Evolutionary conservation across 1,284 basidiomycete species (phyloP), one percentile per base, ranked within the genome.

Genomic region (Pseudozyma sp.): DNA sequence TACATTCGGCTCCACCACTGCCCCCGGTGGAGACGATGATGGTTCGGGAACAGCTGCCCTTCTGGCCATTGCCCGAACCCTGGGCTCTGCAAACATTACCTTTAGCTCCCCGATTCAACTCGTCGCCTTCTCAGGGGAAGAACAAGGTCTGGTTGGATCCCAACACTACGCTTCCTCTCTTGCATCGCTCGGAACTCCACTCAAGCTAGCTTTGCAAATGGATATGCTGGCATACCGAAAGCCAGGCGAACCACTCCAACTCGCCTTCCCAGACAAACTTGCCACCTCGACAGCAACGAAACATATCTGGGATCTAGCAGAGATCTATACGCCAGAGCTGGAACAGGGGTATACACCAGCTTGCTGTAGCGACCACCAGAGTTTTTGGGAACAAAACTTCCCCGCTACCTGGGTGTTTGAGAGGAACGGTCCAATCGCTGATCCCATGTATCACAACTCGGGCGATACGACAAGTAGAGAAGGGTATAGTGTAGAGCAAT

Each of bases 361-460:
- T 0, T 86, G 85, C 59, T 86, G 85, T 59, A 71, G 64, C 0
- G 85, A 86, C 54, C 85, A 86, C 52, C 83, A 84, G 62, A 66
- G 60, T 11, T 86, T 84, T 56, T 83, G 79, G 71, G 59, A 78
- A 25, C 35, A 66, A 8, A 57, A 54, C 4, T 78, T 60, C 50
- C 73, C 78, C 1, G 67, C 78, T 5, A 80, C 76, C 9, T 80
- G 80, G 80, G 77, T 84, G 11, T 86, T 86, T 48, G 85, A 86
- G 56, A 63, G 85, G 1, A 83, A 84, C 51, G 85, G 84, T 0
- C 75, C 83, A 0, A 85, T 86, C 51, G 78, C 76, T 0, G 84
- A 85, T 54, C 80, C 80, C 35, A 76, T 60, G 57, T 86, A 86
- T 53, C 85, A 86, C 69, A 76, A 83, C 52, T 81, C 79, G 25